phyloP scores from a whole-genome alignment of 805 yeast species.

The Suhomyces faveliae region DNA sequence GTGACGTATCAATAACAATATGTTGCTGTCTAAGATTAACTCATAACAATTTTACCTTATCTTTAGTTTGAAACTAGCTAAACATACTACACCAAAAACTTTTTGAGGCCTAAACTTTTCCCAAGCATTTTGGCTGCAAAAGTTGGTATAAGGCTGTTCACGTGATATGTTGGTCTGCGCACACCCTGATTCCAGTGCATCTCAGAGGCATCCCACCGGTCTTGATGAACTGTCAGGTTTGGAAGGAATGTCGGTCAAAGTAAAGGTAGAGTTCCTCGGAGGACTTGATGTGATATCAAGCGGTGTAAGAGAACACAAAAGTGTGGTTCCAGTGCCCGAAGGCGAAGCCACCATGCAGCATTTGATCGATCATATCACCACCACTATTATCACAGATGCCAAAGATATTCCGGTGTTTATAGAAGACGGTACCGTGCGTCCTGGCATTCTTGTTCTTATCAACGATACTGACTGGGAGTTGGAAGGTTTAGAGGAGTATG shows the following conservation, averaged over 20 bases:
- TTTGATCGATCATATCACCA: conserved; percentile 54
- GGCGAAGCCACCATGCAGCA: conserved; percentile 47
- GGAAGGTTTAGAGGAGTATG: conserved; percentile 83
- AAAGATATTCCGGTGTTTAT: conserved; percentile 72
- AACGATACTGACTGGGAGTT: conserved; percentile 97
- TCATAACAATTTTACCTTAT: no score
- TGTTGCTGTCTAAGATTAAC: no score
- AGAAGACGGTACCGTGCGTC: conserved; percentile 79
- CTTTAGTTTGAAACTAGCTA: no score
- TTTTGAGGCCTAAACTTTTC: no score
- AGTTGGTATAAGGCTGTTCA: no score
- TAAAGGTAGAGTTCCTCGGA: conserved; percentile 54
- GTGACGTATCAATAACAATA: no score
- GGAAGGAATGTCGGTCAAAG: conserved; percentile 34
- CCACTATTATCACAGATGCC: conserved; percentile 54
- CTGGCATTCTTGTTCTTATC: conserved; percentile 87
- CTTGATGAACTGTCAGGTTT: no score
- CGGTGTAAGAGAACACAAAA: conserved; percentile 52
- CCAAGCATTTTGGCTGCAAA: no score
- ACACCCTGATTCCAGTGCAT: not conserved
- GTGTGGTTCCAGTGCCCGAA: conserved; percentile 43
- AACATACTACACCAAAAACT: no score
- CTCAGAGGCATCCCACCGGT: not conserved
- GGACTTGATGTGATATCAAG: conserved; percentile 82
- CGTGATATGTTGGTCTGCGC: no score